Percentiles rank a stretch among this genome's conserved stretches.
phyloP scores from a whole-genome alignment of 2,329 filamentous ascomycete genomes.

The Fusarium sp. region DNA sequence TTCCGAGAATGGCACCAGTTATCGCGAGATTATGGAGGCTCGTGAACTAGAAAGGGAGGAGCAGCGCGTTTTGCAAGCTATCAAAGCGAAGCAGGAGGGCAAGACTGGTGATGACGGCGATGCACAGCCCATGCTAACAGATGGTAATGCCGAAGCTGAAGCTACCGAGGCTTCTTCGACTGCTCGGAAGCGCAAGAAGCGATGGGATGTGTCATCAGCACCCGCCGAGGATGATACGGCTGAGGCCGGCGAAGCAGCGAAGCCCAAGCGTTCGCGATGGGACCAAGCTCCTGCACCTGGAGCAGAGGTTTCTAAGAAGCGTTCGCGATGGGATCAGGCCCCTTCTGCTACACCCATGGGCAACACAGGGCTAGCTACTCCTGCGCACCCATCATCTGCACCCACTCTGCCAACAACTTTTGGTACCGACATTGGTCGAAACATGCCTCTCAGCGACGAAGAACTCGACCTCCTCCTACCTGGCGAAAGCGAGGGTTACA shows the following conservation, averaged over 20 bases:
- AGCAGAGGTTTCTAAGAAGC: constrained; percentile 73
- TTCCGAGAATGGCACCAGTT: constrained; percentile 78
- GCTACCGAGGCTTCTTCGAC: constrained; percentile 70
- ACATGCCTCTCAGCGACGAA: constrained; percentile 88
- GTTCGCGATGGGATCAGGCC: constrained; percentile 92
- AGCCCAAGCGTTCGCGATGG: constrained; percentile 85
- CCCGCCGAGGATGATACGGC: constrained; percentile 62
- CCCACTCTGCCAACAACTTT: constrained; percentile 68
- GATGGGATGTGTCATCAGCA: constrained; percentile 85
- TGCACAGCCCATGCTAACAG: constrained; percentile 79
- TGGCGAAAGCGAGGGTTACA: constrained; percentile 88
- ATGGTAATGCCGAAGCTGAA: constrained; percentile 73
- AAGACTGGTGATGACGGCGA: constrained; percentile 68
- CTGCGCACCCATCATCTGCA: constrained; percentile 76
- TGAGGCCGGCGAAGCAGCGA: constrained; percentile 63
- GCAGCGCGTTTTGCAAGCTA: constrained; percentile 81
- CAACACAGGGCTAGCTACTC: constrained; percentile 78
- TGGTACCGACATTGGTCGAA: constrained; percentile 83
- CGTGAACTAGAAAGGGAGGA: constrained; percentile 95
- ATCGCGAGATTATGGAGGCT: constrained; percentile 89
- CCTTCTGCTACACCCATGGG: constrained; percentile 82
- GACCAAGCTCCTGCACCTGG: constrained; percentile 75
- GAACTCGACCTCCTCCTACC: constrained; percentile 93
- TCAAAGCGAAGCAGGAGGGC: constrained; percentile 76
- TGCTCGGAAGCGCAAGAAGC: constrained; percentile 87